Evolutionary conservation across 1,284 basidiomycete genomes (phyloP).

Genomic region (Hemileia vastatrix): DNA sequence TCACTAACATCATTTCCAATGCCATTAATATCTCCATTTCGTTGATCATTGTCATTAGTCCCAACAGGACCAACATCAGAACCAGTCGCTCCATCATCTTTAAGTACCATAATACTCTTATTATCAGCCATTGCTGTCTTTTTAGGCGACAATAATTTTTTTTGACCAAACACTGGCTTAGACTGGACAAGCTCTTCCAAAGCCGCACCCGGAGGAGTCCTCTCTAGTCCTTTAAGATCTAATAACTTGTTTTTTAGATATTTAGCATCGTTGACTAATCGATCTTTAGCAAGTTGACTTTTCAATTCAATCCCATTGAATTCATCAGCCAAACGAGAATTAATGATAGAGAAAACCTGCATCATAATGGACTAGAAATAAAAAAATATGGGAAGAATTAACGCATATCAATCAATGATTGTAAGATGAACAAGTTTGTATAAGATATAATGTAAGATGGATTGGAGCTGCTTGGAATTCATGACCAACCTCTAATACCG

Average conservation of each 20-base stretch:
- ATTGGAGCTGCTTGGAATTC: too few species aligned
- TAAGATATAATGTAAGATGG: neutral
- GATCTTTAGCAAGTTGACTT: constrained; percentile 64
- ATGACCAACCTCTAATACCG: constrained; percentile 69
- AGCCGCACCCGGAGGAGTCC: constrained; percentile 23
- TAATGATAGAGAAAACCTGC: constrained; percentile 83
- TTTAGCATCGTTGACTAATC: constrained; percentile 31
- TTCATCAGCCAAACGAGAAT: constrained; percentile 73
- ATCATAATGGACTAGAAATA: constrained; percentile 67
- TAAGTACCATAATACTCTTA: too few species aligned
- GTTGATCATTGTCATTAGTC: too few species aligned
- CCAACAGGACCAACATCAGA: too few species aligned
- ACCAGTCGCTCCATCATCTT: too few species aligned
- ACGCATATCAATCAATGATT: neutral
- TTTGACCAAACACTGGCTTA: too few species aligned
- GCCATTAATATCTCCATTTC: too few species aligned
- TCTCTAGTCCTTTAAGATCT: constrained; percentile 34
- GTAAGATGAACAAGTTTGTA: neutral
- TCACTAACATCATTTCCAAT: too few species aligned
- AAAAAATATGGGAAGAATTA: constrained; percentile 21
- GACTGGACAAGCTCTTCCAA: too few species aligned
- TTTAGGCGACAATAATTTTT: too few species aligned
- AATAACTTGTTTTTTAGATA: constrained; percentile 27
- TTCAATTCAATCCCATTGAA: constrained; percentile 69
- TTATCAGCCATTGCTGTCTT: too few species aligned